A percentile compares a stretch with the other conserved stretches of the same genome.
Evolutionary conservation across 2,329 filamentous ascomycete genomes (phyloP).

Genomic region (Ascochyta rabiei): DNA sequence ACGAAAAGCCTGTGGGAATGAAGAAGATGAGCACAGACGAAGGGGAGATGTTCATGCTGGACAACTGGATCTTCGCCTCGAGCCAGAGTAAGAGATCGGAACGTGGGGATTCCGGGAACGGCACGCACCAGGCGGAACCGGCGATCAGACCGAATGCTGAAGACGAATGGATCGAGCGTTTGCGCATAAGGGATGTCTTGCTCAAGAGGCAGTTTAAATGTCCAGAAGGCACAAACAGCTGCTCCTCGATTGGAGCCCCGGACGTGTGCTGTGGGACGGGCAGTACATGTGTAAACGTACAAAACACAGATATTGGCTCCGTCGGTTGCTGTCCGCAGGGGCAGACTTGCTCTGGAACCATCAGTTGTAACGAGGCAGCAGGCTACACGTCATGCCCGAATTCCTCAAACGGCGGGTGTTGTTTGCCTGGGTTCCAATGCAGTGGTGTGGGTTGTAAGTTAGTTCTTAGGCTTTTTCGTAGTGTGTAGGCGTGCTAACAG

Average conservation of each 20-base stretch:
- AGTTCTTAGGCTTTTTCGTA: no score
- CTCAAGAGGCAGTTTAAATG: slow-evolving; percentile 68
- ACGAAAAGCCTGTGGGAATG: slow-evolving; percentile 64
- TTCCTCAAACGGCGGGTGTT: slow-evolving; percentile 74
- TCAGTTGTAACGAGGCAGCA: slow-evolving; percentile 64
- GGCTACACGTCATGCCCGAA: slow-evolving; percentile 70
- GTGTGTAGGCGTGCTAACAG: neutral
- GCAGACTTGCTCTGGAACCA: slow-evolving; percentile 65
- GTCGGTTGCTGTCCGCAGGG: slow-evolving; percentile 78
- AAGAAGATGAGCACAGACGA: slow-evolving; percentile 74
- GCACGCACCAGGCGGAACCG: slow-evolving; percentile 29
- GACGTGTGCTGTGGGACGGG: slow-evolving; percentile 75
- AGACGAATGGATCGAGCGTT: slow-evolving; percentile 46
- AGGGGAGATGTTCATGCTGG: slow-evolving; percentile 74
- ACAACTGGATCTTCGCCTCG: slow-evolving; percentile 63
- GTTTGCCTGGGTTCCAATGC: slow-evolving; percentile 73
- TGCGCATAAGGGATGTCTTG: slow-evolving; percentile 45
- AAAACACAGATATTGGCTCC: slow-evolving; percentile 65
- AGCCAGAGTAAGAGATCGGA: slow-evolving; percentile 22
- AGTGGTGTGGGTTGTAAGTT: slow-evolving; percentile 71
- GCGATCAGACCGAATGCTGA: slow-evolving; percentile 37
- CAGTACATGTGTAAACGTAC: slow-evolving; percentile 64
- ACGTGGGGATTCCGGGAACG: slow-evolving; percentile 22
- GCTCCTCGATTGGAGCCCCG: slow-evolving; percentile 67
- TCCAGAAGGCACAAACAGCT: slow-evolving; percentile 69